Base-by-base conservation (phyloP, 1,139 yeast genomes). In the Hyphopichia wangnamkhiaoensis region DNA sequence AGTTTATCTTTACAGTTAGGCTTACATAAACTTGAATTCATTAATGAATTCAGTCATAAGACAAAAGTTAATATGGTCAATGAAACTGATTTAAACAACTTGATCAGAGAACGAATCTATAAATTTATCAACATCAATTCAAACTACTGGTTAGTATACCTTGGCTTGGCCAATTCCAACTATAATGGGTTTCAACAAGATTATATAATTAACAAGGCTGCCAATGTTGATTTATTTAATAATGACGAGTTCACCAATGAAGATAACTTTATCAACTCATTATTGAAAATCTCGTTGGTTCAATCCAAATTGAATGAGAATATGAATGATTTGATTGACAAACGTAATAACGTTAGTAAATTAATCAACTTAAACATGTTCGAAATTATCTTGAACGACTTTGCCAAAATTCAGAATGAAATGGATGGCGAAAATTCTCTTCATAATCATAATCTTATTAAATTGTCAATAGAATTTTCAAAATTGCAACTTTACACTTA, bases 101-200 rank as follows among this genome's bases (percentile, higher is more conserved):
- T 58, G 17, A 66, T 71, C 33, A 58, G 77, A 40, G 76, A 71
- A 47, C 54, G 77, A 43, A 68, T 72, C 37, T 72, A 71, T 52
- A 71, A 72, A 46, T 70, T 68, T 49, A 62, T 71, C 31, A 66
- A 68, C 43, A 65, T 72, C 38, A 68, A 70, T 48, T 66, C 75
- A 10, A 71, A 68, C 50, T 69, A 68, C 53, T 72, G 76, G 77
- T 56, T 70, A 37, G 67, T 68, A 5, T 60, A 62, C 42, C 60
- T 70, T 39, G 76, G 76, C 2, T 53, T 71, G 34, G 58, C 73
- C 17, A 67, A 68, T 42, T 59, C 67, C 38, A 64, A 64, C 46
- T 61, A 61, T 38, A 66, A 68, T 46, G 76, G 76, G 3, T 61
- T 63, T 37, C 65, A 67, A 37, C 71, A 69, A 38, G 77, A 72